Base-by-base conservation (phyloP, 352 stramenopile species). In the Phytophthora pinifolia region DNA sequence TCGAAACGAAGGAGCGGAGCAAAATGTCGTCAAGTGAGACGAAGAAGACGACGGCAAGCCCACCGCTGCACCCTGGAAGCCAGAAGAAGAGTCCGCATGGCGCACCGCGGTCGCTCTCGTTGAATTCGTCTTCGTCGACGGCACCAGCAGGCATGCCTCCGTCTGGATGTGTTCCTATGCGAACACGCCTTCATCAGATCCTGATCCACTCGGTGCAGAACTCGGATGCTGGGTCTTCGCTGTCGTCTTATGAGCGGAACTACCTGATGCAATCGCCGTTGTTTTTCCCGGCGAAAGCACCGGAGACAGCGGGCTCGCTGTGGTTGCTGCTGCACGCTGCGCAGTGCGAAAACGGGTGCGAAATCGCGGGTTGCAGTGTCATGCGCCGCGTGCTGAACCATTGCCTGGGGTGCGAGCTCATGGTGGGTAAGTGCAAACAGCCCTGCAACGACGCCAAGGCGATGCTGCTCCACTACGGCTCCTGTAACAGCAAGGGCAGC, bases 361-460 rank as follows among this genome's bases (percentile, higher is more conserved):
- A 72, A 9, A 89, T 91, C 43, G 44, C 56, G 1, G 81, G 76
- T 2, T 91, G 81, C 27, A 69, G 74, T 22, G 75, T 89, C 13
- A 91, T 91, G 81, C 72, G 74, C 13, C 81, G 81, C 6, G 76
- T 91, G 15, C 35, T 89, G 10, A 76, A 74, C 17, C 81, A 89
- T 41, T 91, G 81, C 20, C 44, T 85, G 30, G 62, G 67, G 14
- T 91, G 81, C 38, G 76, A 91, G 27, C 46, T 73, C 5, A 46
- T 74, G 4, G 52, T 91, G n/a, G 79, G 76, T 9, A 78, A 73
- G 34, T 91, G 81, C 61, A 78, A 76, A 27, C 72, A 83, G 33
- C 68, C 75, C 1, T 91, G 81, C 47, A 89, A 91, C 49, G 81
- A 89, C 42, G 81, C 79, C 10, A 91, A 89, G 67, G 74, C 76